phyloP scores from a whole-genome alignment of 1,284 basidiomycete genomes.

The Naganishia sp. region DNA sequence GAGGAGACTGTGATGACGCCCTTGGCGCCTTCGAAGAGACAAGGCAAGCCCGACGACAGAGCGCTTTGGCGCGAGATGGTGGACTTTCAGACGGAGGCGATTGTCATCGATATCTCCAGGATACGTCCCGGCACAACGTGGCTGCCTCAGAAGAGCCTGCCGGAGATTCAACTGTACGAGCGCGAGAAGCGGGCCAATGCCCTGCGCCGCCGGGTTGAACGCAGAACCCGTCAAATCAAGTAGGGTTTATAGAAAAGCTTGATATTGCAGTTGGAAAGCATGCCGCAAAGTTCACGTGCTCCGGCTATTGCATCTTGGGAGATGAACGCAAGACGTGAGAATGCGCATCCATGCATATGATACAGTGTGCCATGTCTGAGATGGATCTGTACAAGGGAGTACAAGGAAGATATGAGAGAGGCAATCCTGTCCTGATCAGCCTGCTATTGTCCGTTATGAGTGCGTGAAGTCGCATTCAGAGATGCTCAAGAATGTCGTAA shows the following conservation, averaged over 20 bases:
- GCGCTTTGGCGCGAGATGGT: constrained; percentile 78
- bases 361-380: too few relatives aligned
- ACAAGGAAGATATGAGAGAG: too few relatives aligned
- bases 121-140: constrained; percentile 62
- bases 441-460: neutral
- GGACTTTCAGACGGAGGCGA: constrained; percentile 72
- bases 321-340: too few relatives aligned
- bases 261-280: too few relatives aligned
- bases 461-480: neutral
- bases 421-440: neutral
- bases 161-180: constrained; percentile 63
- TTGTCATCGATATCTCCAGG: constrained; percentile 76
- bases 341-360: too few relatives aligned
- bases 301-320: too few relatives aligned
- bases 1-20: constrained; percentile 57
- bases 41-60: constrained; percentile 65
- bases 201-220: constrained; percentile 1
- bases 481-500: neutral
- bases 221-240: neutral
- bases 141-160: constrained; percentile 73
- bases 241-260: neutral
- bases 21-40: constrained; percentile 39
- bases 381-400: too few relatives aligned
- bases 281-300: too few relatives aligned
- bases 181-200: constrained; percentile 8